Conservation (phyloP, 2,329 filamentous ascomycete species). For the Sodiomyces alkalinus region DNA sequence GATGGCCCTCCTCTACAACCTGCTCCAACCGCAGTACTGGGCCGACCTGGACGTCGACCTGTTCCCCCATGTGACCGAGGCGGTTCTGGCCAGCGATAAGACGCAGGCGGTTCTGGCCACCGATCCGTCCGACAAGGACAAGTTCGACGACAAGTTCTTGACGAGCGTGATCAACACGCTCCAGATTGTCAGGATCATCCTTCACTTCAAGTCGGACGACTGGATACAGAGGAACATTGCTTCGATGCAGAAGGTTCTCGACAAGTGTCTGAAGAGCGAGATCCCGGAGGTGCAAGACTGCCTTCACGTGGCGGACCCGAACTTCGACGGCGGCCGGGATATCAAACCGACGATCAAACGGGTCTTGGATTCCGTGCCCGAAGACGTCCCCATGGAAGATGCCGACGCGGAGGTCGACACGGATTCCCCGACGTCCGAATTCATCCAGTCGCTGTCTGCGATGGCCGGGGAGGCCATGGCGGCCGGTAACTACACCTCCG, state of each 20-base stretch:
- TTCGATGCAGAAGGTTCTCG: slow-evolving; percentile 71
- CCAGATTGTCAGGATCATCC: slow-evolving; percentile 77
- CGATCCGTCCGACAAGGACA: slow-evolving; percentile 49
- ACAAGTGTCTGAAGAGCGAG: slow-evolving; percentile 78
- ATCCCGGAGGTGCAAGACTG: slow-evolving; percentile 89
- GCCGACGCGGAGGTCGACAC: slow-evolving; percentile 73
- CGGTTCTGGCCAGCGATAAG: slow-evolving; percentile 71
- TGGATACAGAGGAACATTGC: slow-evolving; percentile 75
- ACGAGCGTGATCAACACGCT: slow-evolving; percentile 88
- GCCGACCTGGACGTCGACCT: slow-evolving; percentile 82
- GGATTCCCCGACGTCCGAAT: slow-evolving; percentile 71
- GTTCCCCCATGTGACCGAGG: slow-evolving; percentile 79
- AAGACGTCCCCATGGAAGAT: slow-evolving; percentile 58
- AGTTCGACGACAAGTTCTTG: slow-evolving; percentile 68
- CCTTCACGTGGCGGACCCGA: slow-evolving; percentile 58
- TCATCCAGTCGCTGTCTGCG: slow-evolving; percentile 70
- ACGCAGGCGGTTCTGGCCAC: slow-evolving; percentile 43
- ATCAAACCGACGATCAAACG: slow-evolving; percentile 64
- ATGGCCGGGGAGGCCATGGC: slow-evolving; percentile 79
- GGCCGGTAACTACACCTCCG: slow-evolving; percentile 66
- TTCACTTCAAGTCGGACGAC: slow-evolving; percentile 76
- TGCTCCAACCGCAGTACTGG: slow-evolving; percentile 82
- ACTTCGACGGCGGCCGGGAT: slow-evolving; percentile 52
- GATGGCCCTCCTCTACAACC: slow-evolving; percentile 64
- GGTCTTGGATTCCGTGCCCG: slow-evolving; percentile 77